Base-by-base conservation (phyloP, 2,329 filamentous ascomycete species). In the Penicillium sp. region DNA sequence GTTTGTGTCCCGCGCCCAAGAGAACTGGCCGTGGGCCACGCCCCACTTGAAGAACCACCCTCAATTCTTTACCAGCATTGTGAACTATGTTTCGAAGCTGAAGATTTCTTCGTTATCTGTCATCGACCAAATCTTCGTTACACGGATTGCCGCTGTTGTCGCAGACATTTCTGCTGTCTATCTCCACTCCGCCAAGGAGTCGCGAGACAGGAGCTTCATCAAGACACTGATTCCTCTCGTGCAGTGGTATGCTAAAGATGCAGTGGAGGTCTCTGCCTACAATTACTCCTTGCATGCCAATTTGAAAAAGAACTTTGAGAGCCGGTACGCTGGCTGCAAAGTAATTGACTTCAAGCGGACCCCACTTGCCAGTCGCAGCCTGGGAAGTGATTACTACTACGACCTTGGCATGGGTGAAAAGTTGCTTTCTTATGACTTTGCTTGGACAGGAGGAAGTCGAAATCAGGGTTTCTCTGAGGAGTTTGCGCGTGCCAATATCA, bases 21-120 rank as follows among this genome's bases (percentile, higher is more conserved):
- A 96, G 73, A 91, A 92, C 71, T 98, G 94, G 94, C 90, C 93
- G 1, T 96, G 94, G 91, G 93, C 92, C 1, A 92, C 96, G 57
- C 89, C 91, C 57, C 87, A 89, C 40, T 79, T 96, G 37, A 86
- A 89, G 61, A 88, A 88, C 59, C 90, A 96, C 68, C 83, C 85
- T 0, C 80, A 82, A 0, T 94, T 96, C 69, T 83, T 97, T 57
- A 81, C 86, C 43, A 85, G 86, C 56, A 82, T 96, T 18, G 84
- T 90, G 18, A 81, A 83, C 4, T 95, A 91, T 71, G 83, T 95
- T 36, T 79, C 81, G 10, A 87, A 84, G 62, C 73, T 84, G 3
- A 82, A 87, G 59, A 78, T 83, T 5, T 77, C 82, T 9, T 81
- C 82, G 40, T 82, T 86, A 7, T 61, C 74, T 3, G 66, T 73